Conservation (phyloP, 164 flowering plant species). For the Euptelea pleiosperma region DNA sequence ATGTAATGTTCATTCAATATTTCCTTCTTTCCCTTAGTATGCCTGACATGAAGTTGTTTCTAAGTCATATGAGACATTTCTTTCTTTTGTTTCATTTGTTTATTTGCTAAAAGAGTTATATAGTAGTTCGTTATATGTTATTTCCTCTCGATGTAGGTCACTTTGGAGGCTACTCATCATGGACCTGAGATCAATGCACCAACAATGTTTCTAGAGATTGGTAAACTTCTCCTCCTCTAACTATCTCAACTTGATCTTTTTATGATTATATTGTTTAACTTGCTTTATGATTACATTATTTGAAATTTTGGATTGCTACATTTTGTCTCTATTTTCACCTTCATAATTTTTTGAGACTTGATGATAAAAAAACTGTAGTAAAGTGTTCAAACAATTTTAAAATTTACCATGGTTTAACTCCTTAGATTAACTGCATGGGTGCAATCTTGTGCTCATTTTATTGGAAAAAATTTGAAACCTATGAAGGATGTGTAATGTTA, state of each 20-base stretch:
- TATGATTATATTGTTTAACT: background rate
- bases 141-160: constrained; percentile 42
- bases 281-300: too few species aligned
- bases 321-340: too few species aligned
- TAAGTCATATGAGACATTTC: constrained; percentile 3
- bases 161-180: constrained; percentile 97
- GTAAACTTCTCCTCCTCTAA: constrained; percentile 42
- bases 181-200: constrained; percentile 76
- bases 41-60: too few species aligned
- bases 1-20: background rate
- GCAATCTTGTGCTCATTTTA: too few species aligned
- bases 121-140: background rate
- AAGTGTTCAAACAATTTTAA: too few species aligned
- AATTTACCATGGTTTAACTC: too few species aligned
- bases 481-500: too few species aligned
- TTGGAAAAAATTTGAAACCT: too few species aligned
- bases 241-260: background rate
- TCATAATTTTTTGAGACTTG: too few species aligned
- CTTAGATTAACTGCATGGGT: too few species aligned
- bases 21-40: background rate
- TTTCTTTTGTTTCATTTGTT: background rate
- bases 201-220: constrained; percentile 89
- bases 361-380: too few species aligned
- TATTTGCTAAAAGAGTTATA: background rate
- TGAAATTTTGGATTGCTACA: too few species aligned